Percentiles rank a stretch among this genome's conserved stretches.
Conservation (phyloP, 108 stramenopile species). For the Licmophora abbreviata region DNA sequence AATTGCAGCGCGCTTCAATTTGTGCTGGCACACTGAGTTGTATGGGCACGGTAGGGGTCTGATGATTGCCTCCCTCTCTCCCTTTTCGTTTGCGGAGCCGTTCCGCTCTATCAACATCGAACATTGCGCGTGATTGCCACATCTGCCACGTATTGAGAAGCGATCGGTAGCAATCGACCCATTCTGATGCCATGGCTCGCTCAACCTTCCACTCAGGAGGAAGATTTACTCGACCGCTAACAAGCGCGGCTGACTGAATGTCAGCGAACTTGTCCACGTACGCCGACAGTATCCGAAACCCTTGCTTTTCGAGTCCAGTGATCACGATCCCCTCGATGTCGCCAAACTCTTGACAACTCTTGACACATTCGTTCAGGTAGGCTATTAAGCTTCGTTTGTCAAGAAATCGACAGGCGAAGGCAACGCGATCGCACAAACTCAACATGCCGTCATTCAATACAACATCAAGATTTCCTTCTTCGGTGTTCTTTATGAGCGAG, state of each 20-base stretch:
- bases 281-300: slow-evolving; percentile 65
- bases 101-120: slow-evolving; percentile 72
- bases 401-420: slow-evolving; percentile 68
- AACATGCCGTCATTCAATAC: slow-evolving; percentile 46
- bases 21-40: slow-evolving; percentile 26
- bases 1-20: slow-evolving; percentile 78
- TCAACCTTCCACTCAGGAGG: slow-evolving; percentile 61
- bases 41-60: background rate
- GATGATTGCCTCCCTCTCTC: slow-evolving; percentile 1
- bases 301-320: slow-evolving; percentile 65
- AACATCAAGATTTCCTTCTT: slow-evolving; percentile 24
- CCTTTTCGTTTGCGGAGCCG: slow-evolving; percentile 35
- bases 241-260: slow-evolving; percentile 70
- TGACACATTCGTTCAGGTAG: slow-evolving; percentile 44
- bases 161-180: slow-evolving; percentile 66
- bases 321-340: slow-evolving; percentile 71
- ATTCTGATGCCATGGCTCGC: slow-evolving; percentile 52
- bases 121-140: slow-evolving; percentile 73
- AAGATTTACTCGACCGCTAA: slow-evolving; percentile 59
- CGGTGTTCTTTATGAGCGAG: slow-evolving; percentile 51
- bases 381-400: slow-evolving; percentile 35
- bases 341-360: slow-evolving; percentile 44
- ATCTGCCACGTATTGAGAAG: slow-evolving; percentile 74
- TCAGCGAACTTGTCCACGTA: slow-evolving; percentile 68
- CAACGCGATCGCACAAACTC: slow-evolving; percentile 65